phyloP scores from a whole-genome alignment of 139 green algal species.

The Pedinophyceae sp. region DNA sequence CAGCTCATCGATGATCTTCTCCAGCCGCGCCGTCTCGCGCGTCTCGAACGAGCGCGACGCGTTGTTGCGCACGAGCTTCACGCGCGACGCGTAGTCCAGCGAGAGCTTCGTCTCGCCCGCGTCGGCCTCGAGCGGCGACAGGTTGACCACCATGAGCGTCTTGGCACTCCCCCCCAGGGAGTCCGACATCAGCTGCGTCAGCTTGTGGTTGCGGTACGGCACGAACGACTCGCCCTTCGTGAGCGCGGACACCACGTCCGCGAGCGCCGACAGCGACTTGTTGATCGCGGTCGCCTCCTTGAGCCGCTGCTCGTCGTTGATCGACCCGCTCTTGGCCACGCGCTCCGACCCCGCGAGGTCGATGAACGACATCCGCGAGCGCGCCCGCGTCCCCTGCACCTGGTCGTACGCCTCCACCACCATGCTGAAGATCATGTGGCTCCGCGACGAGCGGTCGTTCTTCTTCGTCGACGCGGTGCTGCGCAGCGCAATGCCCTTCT shows the following conservation, averaged over 20 bases:
- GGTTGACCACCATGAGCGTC: slow-evolving; percentile 17
- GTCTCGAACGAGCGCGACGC: slow-evolving; percentile 9
- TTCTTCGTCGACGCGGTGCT: slow-evolving; percentile 8
- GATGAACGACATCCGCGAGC: slow-evolving; percentile 17
- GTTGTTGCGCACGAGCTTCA: slow-evolving; percentile 11
- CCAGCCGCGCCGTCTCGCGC: slow-evolving; percentile 6
- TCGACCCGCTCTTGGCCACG: slow-evolving; percentile 11
- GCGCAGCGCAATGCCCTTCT: neutral
- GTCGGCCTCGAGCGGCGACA: slow-evolving; percentile 6
- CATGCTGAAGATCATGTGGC: slow-evolving; percentile 13
- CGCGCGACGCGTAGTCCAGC: slow-evolving; percentile 9
- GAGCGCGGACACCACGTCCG: slow-evolving; percentile 6
- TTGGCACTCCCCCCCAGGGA: slow-evolving; percentile 17
- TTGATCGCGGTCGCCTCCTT: slow-evolving; percentile 13
- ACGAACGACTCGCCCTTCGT: slow-evolving; percentile 9
- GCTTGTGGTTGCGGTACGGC: slow-evolving; percentile 23
- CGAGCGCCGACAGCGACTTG: slow-evolving; percentile 8
- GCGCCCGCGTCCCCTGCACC: slow-evolving; percentile 2
- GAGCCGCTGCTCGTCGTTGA: slow-evolving; percentile 9
- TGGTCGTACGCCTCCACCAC: slow-evolving; percentile 11
- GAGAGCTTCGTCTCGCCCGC: slow-evolving; percentile 5
- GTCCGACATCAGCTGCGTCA: slow-evolving; percentile 15
- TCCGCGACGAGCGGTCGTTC: slow-evolving; percentile 7
- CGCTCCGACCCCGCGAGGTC: slow-evolving; percentile 24
- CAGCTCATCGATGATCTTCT: too few species aligned